Evolutionary conservation across 306 rosid genomes (phyloP).

Genomic region (Hippophae gyantsensis): DNA sequence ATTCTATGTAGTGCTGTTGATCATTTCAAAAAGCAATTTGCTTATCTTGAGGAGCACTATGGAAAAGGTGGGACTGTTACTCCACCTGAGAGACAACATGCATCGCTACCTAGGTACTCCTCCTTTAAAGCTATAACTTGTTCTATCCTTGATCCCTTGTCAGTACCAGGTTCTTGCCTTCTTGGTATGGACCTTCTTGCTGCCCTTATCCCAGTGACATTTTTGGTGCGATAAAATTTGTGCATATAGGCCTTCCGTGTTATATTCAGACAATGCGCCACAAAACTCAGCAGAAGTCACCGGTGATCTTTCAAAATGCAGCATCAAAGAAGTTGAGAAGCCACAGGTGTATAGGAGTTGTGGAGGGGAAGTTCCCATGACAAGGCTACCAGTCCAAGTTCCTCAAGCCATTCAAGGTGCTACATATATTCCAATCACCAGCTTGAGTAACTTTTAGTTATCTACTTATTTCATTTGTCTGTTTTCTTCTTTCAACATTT

Average conservation of each 20-base stretch:
- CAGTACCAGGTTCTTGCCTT: neutral
- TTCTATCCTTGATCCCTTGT: neutral
- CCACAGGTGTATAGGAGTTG: constrained; percentile 51
- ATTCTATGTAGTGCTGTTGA: constrained; percentile 76
- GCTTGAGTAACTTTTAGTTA: too few relatives aligned
- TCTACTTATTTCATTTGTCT: too few relatives aligned
- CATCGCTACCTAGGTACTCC: constrained; percentile 85
- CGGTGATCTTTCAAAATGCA: constrained; percentile 71
- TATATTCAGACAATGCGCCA: constrained; percentile 52
- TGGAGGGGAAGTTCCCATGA: constrained; percentile 31
- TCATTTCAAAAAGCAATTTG: constrained; percentile 96
- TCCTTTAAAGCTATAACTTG: neutral
- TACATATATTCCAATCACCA: neutral
- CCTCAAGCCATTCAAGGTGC: constrained; percentile 83
- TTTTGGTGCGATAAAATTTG: constrained; percentile 12
- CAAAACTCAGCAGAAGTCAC: constrained; percentile 58
- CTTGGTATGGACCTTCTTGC: neutral
- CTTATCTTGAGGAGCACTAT: constrained; percentile 90
- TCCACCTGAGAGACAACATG: constrained; percentile 94
- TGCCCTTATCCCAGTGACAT: constrained; percentile 2
- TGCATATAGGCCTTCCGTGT: constrained; percentile 62
- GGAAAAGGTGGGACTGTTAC: constrained; percentile 72
- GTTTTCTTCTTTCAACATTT: too few relatives aligned
- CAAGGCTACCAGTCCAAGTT: constrained; percentile 65
- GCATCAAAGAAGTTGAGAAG: constrained; percentile 73